Base-by-base conservation (phyloP, 257 asterid species). In the Rehmannia glutinosa region DNA sequence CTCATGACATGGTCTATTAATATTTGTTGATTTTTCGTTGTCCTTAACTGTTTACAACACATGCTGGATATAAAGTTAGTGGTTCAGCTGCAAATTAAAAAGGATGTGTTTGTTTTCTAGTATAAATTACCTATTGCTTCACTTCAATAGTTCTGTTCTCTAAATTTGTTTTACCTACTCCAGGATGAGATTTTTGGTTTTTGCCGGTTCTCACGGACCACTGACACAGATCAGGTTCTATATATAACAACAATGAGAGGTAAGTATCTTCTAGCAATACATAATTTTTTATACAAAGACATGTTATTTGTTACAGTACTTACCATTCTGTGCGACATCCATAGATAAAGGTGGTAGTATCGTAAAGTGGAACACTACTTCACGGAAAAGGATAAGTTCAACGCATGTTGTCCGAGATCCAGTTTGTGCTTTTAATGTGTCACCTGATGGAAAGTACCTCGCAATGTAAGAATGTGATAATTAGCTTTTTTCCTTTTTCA, bases 121-220 rank as follows among this genome's bases (percentile, higher is more conserved):
- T 54, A 42, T 5, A 43, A 25, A 51, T 38, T 11, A 36, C 39
- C 61, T 56, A 19, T 30, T 39, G 20, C 33, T 3, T 60, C 54
- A 10, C 68, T 64, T 56, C 9, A 8, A 10, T 64, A 1, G 15
- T 28, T 43, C 30, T 45, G 43, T 45, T 24, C 59, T 38, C 72
- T 57, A 50, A 62, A 66, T 59, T 57, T 59, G 39, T 67, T 60
- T 43, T 25, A 55, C 58, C 23, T 56, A 13, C 70, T 70, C 28
- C 87, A 94, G 97, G 97, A 78, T 67, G 99, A 91, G 83, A 63
- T 65, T 21, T 84, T 87, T 45, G 85, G 91, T 70, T 94, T 71
- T 66, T 85, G 96, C 75, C 89, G 87, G 74, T 94, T 94, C 84
- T 84, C 96, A 30, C 87, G 82, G 61, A 27, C 68, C 65, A 74